Evolutionary conservation across 1,284 basidiomycete genomes (phyloP), one percentile per base, ranked within the genome.

Genomic region (Farysia itapuensis): DNA sequence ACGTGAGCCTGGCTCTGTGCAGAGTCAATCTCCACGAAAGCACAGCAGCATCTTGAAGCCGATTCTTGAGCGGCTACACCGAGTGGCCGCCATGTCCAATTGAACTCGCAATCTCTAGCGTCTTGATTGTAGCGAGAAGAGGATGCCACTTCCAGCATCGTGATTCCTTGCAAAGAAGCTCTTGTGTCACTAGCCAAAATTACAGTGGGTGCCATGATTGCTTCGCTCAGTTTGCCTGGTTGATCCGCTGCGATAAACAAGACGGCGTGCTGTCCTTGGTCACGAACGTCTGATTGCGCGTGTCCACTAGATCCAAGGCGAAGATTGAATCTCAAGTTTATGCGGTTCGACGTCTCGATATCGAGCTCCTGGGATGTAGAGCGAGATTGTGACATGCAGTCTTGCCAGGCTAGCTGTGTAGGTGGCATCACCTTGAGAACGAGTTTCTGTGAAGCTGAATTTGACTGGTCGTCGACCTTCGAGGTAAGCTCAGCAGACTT

Each of bases 41-140:
- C 57, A 19, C 50, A 60, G 33, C 49, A 63, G 29, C 58, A 66
- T 32, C 33, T 43, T 12, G 35, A 30, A 9, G 28, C 44, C 9
- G 18, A 18, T 9, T 14, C 20, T n/a, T 15, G 5, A 15, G 35
- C 37, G 3, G 45, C 31, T 3, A 45, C 43, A 9, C 33, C 20
- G 4, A 51, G 32, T 8, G 53, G 40, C 29, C 46, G 53, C 64
- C 64, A 66, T 2, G 24, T 36, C 64, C 64, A 66, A 11, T 63
- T 45, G 23, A 66, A 66, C 24, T 63, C 59, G 34, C 46, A 48
- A n/a, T 66, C 64, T 18, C 46, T 29, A 13, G 53, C 30, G 8
- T 49, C 64, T 21, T 58, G 33, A 2, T 12, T 13, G 14, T 19
- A 8, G 4, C 12, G 15, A n/a, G 28, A 20, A 4, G 19, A 28